Percentiles rank a stretch among this genome's conserved stretches.
phyloP scores from a whole-genome alignment of 306 rosid genomes.

The Psophocarpus tetragonolobus region DNA sequence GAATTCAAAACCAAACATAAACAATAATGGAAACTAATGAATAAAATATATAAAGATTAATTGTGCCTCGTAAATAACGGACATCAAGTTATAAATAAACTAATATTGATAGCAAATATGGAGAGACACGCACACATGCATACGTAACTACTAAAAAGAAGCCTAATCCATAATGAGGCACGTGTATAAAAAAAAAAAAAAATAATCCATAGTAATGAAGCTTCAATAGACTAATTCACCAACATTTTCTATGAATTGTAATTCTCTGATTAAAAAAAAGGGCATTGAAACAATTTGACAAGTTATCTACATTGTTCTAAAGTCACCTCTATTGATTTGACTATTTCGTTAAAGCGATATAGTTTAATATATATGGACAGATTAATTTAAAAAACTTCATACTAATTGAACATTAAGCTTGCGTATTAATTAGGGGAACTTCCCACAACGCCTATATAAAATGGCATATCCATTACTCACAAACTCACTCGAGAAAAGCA shows the following conservation, averaged over 20 bases:
- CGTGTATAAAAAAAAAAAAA: too few relatives aligned
- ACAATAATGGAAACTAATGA: too few relatives aligned
- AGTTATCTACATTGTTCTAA: neutral
- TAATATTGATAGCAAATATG: too few relatives aligned
- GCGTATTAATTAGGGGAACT: neutral
- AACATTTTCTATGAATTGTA: neutral
- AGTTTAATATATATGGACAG: neutral
- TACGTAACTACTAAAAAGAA: too few relatives aligned
- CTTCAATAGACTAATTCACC: neutral
- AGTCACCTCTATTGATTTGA: neutral
- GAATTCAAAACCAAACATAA: too few relatives aligned
- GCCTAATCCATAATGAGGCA: too few relatives aligned
- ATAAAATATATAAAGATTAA: too few relatives aligned
- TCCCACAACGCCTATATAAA: conserved; percentile 1
- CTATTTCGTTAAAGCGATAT: neutral
- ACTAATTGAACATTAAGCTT: neutral
- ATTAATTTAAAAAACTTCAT: neutral
- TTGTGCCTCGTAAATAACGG: too few relatives aligned
- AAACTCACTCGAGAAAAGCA: neutral
- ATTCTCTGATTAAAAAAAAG: neutral
- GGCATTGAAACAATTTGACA: neutral
- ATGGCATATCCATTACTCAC: neutral
- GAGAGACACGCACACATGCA: too few relatives aligned
- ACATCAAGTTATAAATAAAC: too few relatives aligned
- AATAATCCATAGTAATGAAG: neutral